A percentile compares a stretch with the other conserved stretches of the same genome.
These are phyloP conservation scores for Rauvolfia tetraphylla DNA, from an alignment of 257 asterid genomes.

Conservation along the genomic window DNA sequence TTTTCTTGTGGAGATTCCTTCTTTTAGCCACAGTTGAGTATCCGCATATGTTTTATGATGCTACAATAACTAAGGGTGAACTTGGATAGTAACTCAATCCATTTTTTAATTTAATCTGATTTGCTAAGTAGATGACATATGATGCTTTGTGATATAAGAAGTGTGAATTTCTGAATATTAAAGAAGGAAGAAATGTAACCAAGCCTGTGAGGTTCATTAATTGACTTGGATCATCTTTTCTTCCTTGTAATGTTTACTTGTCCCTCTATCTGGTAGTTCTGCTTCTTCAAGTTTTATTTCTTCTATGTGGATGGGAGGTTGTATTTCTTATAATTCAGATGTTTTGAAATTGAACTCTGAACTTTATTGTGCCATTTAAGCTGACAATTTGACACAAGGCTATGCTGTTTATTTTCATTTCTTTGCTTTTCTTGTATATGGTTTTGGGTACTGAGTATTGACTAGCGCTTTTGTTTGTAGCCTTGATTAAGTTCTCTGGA, in stretches of 20 bases:
- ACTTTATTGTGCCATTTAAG: not conserved
- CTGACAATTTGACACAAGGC: not conserved
- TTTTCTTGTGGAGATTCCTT: too few species aligned
- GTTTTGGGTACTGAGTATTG: not conserved
- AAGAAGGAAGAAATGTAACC: not conserved
- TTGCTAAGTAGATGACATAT: too few species aligned
- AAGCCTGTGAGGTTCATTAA: not conserved
- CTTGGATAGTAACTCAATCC: too few species aligned
- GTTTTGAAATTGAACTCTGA: not conserved
- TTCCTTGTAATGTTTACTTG: not conserved
- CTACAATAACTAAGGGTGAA: not conserved
- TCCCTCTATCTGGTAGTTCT: not conserved
- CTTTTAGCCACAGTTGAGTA: not conserved
- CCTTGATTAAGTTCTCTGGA: constrained; percentile 11
- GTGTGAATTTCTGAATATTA: not conserved
- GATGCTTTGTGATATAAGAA: too few species aligned
- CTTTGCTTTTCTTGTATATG: not conserved
- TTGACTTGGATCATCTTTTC: not conserved
- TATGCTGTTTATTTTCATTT: not conserved
- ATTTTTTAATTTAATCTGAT: too few species aligned
- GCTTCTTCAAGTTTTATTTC: not conserved
- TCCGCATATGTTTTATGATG: not conserved
- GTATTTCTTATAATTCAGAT: too few species aligned
- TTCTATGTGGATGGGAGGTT: not conserved
- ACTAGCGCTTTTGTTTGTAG: not conserved